These are phyloP conservation scores for Dorcoceras hygrometricum DNA, from an alignment of 257 asterid species.

Conservation along the genomic window DNA sequence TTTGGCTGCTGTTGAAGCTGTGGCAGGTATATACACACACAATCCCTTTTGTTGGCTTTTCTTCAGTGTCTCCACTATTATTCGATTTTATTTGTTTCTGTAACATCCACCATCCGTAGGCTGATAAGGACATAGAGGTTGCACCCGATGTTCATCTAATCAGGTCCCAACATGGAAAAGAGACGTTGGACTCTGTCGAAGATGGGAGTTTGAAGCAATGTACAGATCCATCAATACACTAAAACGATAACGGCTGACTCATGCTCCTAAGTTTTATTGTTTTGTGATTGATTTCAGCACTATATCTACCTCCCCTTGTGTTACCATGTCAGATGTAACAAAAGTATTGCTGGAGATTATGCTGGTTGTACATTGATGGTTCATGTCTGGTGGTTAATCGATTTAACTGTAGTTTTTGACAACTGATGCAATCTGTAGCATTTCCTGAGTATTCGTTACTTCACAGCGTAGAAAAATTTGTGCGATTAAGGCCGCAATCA, in stretches of 20 bases:
- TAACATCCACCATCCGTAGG: slow-evolving; percentile 36
- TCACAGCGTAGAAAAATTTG: too few relatives aligned
- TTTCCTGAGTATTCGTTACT: too few relatives aligned
- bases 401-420: too few relatives aligned
- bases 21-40: slow-evolving; percentile 69
- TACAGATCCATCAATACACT: too few relatives aligned
- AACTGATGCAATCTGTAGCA: too few relatives aligned
- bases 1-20: slow-evolving; percentile 69
- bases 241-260: too few relatives aligned
- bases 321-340: not conserved
- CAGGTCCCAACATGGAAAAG: slow-evolving; percentile 31
- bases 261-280: not conserved
- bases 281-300: not conserved
- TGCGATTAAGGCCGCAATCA: too few relatives aligned
- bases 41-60: not conserved
- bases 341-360: too few relatives aligned
- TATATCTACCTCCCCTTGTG: not conserved
- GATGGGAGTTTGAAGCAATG: slow-evolving; percentile 19
- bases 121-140: slow-evolving; percentile 72
- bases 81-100: not conserved
- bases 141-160: slow-evolving; percentile 57
- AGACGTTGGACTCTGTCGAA: slow-evolving; percentile 24
- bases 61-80: not conserved
- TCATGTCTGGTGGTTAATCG: too few relatives aligned
- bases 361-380: not conserved